Conservation (phyloP, 352 stramenopile genomes). For the Thraustochytrium sp. region DNA sequence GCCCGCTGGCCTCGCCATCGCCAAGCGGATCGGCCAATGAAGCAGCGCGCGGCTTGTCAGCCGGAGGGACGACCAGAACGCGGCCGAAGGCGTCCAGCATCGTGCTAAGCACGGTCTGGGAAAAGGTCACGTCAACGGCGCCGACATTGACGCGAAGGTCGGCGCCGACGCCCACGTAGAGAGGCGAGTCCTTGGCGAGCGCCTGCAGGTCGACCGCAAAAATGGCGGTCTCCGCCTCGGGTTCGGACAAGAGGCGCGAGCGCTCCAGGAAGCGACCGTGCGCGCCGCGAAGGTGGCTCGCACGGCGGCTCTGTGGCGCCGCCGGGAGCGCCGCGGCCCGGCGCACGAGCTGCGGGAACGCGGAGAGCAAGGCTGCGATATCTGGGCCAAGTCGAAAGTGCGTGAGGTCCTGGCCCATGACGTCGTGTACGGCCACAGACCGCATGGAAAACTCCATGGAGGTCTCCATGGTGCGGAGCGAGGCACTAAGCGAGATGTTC, state of each 20-base stretch:
- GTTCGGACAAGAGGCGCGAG: background rate
- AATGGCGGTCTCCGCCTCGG: background rate
- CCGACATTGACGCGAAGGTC: background rate
- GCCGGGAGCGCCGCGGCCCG: background rate
- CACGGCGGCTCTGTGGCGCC: background rate
- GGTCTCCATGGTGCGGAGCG: constrained; percentile 27
- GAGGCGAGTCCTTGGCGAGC: constrained; percentile 11
- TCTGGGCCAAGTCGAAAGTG: background rate
- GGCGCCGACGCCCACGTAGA: constrained; percentile 3
- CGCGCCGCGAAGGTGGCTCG: too few relatives aligned
- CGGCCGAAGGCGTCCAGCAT: background rate
- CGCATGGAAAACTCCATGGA: constrained; percentile 12
- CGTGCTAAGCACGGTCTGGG: background rate
- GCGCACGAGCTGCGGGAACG: background rate
- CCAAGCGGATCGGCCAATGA: too few relatives aligned
- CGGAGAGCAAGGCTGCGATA: background rate
- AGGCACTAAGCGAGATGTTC: background rate
- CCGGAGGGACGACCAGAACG: background rate
- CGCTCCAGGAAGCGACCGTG: too few relatives aligned
- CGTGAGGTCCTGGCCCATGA: background rate
- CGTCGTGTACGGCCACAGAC: background rate
- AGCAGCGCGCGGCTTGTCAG: background rate
- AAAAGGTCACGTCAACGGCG: background rate
- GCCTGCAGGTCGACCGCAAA: background rate
- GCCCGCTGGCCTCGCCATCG: too few relatives aligned